Evolutionary conservation across 129 eudicot species (phyloP), one percentile per base, ranked within the genome.

Genomic region (Helichrysum umbraculigerum): DNA sequence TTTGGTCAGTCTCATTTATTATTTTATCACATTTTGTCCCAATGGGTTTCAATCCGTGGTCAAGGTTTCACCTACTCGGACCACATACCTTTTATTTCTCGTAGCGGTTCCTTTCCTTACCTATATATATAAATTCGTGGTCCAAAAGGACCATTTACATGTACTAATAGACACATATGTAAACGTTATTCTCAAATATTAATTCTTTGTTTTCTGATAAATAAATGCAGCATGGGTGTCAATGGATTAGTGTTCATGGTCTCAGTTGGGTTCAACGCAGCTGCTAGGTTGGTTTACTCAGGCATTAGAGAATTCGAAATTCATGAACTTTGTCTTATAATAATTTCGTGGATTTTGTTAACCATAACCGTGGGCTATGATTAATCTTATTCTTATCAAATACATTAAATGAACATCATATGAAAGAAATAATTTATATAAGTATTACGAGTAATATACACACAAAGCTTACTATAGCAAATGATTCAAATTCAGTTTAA

Each of bases 211-310:
- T 39, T 32, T 62, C 6, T 17, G 28, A 71, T 64, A n/a, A 74
- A 32, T 74, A 76, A n/a, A 5, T 84, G 86, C 84, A 91, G 96
- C 88, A 47, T 77, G 96, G 70, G 80, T 3, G 70, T 88, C 35
- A 84, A 78, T 73, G 96, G 89, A 47, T 10, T 88, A 1, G 8
- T 81, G 76, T 88, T 88, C 86, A 91, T 86, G 90, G 84, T 91
- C 70, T 80, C 93, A 37, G 86, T 91, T 71, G 97, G 94, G 73
- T 91, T 91, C 83, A 91, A 91, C 73, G 97, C 94, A 35, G 97
- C 97, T 68, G 94, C 90, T 3, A 88, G 94, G 97, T 90, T 17
- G 16, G 78, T 73, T 42, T 30, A 42, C 25, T 16, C 12, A 54
- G 16, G 30, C 19, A 15, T 67, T 33, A 64, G 30, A 50, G 10